Conservation (phyloP, 495 filamentous ascomycete genomes). For the Tuber indicum region DNA sequence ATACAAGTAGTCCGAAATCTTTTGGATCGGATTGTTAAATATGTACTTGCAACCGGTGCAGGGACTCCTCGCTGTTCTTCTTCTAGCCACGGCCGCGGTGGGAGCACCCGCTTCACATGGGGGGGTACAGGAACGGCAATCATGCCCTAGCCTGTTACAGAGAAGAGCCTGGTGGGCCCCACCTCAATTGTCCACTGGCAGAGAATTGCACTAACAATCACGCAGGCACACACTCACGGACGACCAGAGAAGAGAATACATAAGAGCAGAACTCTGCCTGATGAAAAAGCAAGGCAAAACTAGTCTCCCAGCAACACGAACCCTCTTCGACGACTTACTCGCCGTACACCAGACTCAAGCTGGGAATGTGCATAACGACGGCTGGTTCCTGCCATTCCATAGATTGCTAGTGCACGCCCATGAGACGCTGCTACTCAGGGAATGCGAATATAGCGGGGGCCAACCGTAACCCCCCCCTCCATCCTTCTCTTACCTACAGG, state of each 20-base stretch:
- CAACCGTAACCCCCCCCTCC: conserved; percentile 35
- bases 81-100: neutral
- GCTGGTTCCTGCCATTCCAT: conserved; percentile 44
- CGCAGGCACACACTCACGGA: conserved; percentile 44
- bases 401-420: conserved; percentile 36
- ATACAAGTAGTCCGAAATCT: neutral
- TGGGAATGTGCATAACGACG: conserved; percentile 24
- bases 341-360: conserved; percentile 35
- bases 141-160: conserved; percentile 15
- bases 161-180: conserved; percentile 19
- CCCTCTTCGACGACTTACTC: conserved; percentile 46
- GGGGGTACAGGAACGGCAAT: conserved; percentile 2
- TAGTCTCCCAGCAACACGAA: conserved; percentile 34
- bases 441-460: conserved; percentile 44
- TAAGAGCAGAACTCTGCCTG: conserved; percentile 48
- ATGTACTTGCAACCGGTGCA: neutral
- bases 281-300: conserved; percentile 32
- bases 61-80: neutral
- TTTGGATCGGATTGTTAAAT: neutral
- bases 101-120: neutral
- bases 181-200: neutral
- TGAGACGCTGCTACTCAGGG: conserved; percentile 39
- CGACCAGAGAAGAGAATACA: conserved; percentile 44
- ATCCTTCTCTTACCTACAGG: neutral
- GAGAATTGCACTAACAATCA: conserved; percentile 1